Base-by-base conservation (phyloP, 1,284 basidiomycete genomes). In the Ceratobasidium theobromae region DNA sequence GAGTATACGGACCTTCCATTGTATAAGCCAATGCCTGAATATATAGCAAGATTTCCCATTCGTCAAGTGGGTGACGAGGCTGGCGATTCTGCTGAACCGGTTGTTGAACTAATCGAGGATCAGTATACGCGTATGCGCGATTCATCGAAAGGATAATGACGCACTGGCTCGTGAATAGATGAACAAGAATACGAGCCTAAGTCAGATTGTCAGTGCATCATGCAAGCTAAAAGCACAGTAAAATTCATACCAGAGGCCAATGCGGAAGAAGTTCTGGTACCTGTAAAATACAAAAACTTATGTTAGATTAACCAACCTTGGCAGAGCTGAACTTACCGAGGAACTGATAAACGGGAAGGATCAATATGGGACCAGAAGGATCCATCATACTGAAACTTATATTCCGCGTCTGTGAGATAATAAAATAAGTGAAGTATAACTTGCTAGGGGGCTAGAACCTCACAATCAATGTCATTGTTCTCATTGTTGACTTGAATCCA, bases 111-210 rank as follows among this genome's bases (percentile, higher is more conserved):
- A 18, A 53, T 28, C 5, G 35, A n/a, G 23, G n/a, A n/a, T n/a
- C n/a, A n/a, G 57, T 41, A 62, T 48, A 32, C 40, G 43, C n/a
- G 8, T 11, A 38, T 18, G 14, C 45, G 3, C 30, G 2, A 30
- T 11, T 18, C 21, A 11, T 6, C 4, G 35, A 11, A n/a, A 75
- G 62, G 35, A 71, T 65, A 72, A 64, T 52, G 21, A 69, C 82
- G 60, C 70, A 89, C 84, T 91, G 57, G 92, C 89, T 79, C 90
- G 89, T 2, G 91, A 94, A 75, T 96, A 98, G 9, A 87, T 85
- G 45, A 85, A 81, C 16, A 97, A 81, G 78, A 95, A 95, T 71
- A 93, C 78, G 46, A 93, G 74, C 95, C 94, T 96, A 21, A 95
- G 80, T 1, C 81, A 53, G 68, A 95, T 27, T 35, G 14, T 77